phyloP scores from a whole-genome alignment of 495 filamentous ascomycete species.

The Aspergillus cavernicola region DNA sequence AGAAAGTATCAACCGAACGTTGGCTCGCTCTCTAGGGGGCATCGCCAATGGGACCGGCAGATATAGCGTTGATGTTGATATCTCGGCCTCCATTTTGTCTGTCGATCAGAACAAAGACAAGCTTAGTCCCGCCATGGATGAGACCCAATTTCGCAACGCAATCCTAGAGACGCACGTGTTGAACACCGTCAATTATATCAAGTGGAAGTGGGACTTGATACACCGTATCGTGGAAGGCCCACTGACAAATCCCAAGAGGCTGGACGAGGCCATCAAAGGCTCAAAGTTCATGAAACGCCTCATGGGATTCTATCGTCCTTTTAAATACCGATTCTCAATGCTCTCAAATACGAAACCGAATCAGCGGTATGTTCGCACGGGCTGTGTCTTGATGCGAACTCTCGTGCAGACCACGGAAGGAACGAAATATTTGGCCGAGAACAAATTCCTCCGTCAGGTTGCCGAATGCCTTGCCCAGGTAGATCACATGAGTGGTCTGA shows the following conservation, averaged over 20 bases:
- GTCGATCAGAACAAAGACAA: constrained; percentile 68
- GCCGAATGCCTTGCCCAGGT: constrained; percentile 94
- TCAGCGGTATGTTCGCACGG: constrained; percentile 88
- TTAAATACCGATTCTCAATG: constrained; percentile 92
- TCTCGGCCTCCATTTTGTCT: constrained; percentile 38
- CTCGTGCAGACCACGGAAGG: constrained; percentile 83
- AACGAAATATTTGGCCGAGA: constrained; percentile 77
- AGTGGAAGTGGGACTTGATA: constrained; percentile 97
- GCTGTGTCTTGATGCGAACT: constrained; percentile 81
- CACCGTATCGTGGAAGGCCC: constrained; percentile 90
- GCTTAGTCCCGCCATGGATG: constrained; percentile 73
- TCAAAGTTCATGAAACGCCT: constrained; percentile 94
- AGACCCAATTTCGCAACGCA: constrained; percentile 77
- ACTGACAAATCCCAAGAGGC: constrained; percentile 81
- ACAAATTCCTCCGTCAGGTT: constrained; percentile 88
- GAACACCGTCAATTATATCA: constrained; percentile 77
- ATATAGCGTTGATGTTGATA: constrained; percentile 45
- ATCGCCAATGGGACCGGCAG: constrained; percentile 36
- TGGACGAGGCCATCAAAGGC: constrained; percentile 91
- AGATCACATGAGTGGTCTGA: constrained; percentile 86
- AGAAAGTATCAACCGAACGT: constrained; percentile 90
- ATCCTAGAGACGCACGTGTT: constrained; percentile 86
- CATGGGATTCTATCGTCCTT: constrained; percentile 90
- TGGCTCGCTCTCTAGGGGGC: constrained; percentile 67
- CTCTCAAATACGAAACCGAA: constrained; percentile 83